Base-by-base conservation (phyloP, 2,329 filamentous ascomycete genomes). In the Penicillium sp. region DNA sequence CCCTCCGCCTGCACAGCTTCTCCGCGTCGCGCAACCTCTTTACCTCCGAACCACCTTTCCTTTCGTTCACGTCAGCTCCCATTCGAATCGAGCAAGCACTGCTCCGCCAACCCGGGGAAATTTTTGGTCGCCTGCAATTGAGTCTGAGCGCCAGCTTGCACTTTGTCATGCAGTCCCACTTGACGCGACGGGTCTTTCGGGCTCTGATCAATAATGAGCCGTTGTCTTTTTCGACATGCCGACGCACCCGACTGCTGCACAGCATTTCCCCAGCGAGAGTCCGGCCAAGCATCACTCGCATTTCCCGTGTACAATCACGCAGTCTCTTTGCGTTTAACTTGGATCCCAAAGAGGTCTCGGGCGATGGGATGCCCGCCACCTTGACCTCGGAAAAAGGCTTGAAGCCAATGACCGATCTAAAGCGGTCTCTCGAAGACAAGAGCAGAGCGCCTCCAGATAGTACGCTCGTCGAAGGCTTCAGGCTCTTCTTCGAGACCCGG, bases 321-420 rank as follows among this genome's bases (percentile, higher is more conserved):
- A 58, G 50, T 6, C 49, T 69, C 13, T 69, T 70, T 47, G 59
- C 65, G 11, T 67, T 68, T 45, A 61, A 57, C 34, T 45, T 58
- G 39, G 41, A 51, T 25, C 50, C 55, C 58, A 71, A 80, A 3
- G 77, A 81, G 13, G 76, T 12, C 3, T 34, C 46, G 18, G 46
- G 80, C 49, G 72, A 78, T 9, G 53, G 44, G 48, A 68, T 83
- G 43, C 77, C 59, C 9, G 39, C 55, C 83, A 58, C 73, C 83
- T 51, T 86, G 83, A 60, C 85, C 81, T 66, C 66, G 3, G 67
- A 70, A 43, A 59, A 60, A 0, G 90, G 89, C 45, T 80, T 90
- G 60, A 81, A 82, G 54, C 79, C 78, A 12, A 80, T 95, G 71
- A 78, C 86, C 59, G 79, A 86, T 49, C 79, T 88, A 65, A 74